Base-by-base conservation (phyloP, 1,284 basidiomycete genomes). In the Cryptococcus sp. region DNA sequence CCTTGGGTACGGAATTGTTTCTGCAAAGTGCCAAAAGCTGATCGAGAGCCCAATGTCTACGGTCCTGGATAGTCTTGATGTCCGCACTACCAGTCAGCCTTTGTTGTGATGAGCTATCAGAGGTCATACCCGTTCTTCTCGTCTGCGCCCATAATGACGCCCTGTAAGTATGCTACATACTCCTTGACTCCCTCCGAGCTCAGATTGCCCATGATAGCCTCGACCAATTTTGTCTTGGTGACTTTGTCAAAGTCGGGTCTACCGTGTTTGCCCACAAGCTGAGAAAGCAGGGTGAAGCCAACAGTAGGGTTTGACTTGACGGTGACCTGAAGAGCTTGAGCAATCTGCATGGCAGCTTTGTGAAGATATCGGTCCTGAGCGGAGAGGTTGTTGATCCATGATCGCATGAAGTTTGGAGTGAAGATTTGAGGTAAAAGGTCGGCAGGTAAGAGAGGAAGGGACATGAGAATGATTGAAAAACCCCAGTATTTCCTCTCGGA, bases 351-450 rank as follows among this genome's bases (percentile, higher is more conserved):
- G 2, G 92, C 91, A 22, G 87, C 85, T 73, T 89, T 91, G 78
- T 97, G 90, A 31, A 97, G 77, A 69, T 91, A 85, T 50, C 92
- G 82, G 72, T 97, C 91, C 49, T 82, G 80, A 50, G 87, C 86
- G 0, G 89, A 86, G 19, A 98, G 81, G 69, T 98, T 91, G 72
- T 94, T 96, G 61, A 96, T 93, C 88, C 92, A 94, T 37, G 87
- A 87, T 41, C 91, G 85, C 88, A 98, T 93, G 65, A 97, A 90
- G 72, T 97, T 94, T 63, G 87, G 86, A 11, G 91, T 94, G 75
- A 98, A 96, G 18, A 98, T 79, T 79, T 90, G 85, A 0, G 90
- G 86, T 62, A 93, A 79, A 48, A 84, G 85, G 22, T 81, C 73
- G 18, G 82, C 75, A 7, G 81, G 78, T 19, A 91, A 80, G 16